These are phyloP conservation scores for Aspergillus indologenus DNA, from an alignment of 495 filamentous ascomycete species.

Conservation along the genomic window DNA sequence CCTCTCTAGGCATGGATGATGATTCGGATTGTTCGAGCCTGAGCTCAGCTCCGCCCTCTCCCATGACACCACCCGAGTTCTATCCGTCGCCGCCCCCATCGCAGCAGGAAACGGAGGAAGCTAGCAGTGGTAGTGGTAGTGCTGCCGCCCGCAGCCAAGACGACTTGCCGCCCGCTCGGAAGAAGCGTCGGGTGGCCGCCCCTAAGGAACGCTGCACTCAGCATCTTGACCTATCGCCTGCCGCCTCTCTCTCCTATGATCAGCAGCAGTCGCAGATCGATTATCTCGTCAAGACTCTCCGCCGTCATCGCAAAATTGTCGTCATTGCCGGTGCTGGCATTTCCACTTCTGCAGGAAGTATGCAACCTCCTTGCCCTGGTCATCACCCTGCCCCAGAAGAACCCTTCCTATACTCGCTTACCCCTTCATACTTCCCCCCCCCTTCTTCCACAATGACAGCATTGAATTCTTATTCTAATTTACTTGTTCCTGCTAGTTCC, in stretches of 20 bases:
- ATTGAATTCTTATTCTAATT: background rate
- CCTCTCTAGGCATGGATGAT: slow-evolving; percentile 34
- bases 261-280: slow-evolving; percentile 60
- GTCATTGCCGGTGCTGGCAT: slow-evolving; percentile 96
- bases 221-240: slow-evolving; percentile 64
- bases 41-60: slow-evolving; percentile 55
- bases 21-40: slow-evolving; percentile 54
- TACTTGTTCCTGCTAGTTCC: slow-evolving; percentile 60
- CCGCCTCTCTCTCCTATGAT: slow-evolving; percentile 38
- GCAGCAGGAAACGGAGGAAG: slow-evolving; percentile 50
- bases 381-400: slow-evolving; percentile 26
- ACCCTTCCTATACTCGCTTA: background rate
- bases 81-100: slow-evolving; percentile 58
- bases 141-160: slow-evolving; percentile 43
- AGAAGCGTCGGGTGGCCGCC: slow-evolving; percentile 62
- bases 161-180: slow-evolving; percentile 67
- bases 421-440: no score
- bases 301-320: slow-evolving; percentile 90
- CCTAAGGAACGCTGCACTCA: slow-evolving; percentile 73
- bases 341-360: slow-evolving; percentile 93
- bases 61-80: slow-evolving; percentile 54
- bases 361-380: slow-evolving; percentile 49
- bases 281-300: slow-evolving; percentile 69
- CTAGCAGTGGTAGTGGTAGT: slow-evolving; percentile 16
- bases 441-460: background rate